Conservation (phyloP, 169 alveolate genomes). For the Plasmodium gaboni region DNA sequence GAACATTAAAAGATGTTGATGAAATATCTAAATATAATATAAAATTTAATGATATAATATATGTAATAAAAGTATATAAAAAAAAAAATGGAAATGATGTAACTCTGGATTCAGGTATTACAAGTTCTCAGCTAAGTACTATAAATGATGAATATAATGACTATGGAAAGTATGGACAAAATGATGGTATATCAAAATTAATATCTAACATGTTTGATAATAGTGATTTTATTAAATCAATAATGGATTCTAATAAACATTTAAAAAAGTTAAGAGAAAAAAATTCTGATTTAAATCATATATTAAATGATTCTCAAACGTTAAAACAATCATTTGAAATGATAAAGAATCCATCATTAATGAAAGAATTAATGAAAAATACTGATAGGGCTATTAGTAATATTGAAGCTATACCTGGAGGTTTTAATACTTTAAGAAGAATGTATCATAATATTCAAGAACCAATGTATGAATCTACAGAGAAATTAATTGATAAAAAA, state of each 20-base stretch:
- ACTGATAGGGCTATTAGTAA: slow-evolving; percentile 88
- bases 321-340: slow-evolving; percentile 84
- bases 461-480: slow-evolving; percentile 79
- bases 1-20: slow-evolving; percentile 57
- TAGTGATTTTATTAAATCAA: slow-evolving; percentile 68
- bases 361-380: slow-evolving; percentile 85
- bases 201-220: slow-evolving; percentile 70
- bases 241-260: slow-evolving; percentile 74
- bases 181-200: slow-evolving; percentile 65
- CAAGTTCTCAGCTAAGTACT: slow-evolving; percentile 74
- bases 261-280: slow-evolving; percentile 72
- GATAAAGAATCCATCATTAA: slow-evolving; percentile 85
- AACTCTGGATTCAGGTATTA: slow-evolving; percentile 65
- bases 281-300: slow-evolving; percentile 78
- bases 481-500: slow-evolving; percentile 39
- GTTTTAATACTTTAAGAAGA: slow-evolving; percentile 83
- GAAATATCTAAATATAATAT: slow-evolving; percentile 26
- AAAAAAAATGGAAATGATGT: slow-evolving; percentile 47
- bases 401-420: slow-evolving; percentile 89
- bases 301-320: slow-evolving; percentile 82
- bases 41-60: slow-evolving; percentile 53
- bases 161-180: slow-evolving; percentile 19
- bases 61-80: slow-evolving; percentile 35
- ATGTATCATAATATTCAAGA: slow-evolving; percentile 86
- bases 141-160: slow-evolving; percentile 74